Evolutionary conservation across 805 yeast species (phyloP), one percentile per base, ranked within the genome.

Genomic region (Wickerhamomyces hampshirensis): DNA sequence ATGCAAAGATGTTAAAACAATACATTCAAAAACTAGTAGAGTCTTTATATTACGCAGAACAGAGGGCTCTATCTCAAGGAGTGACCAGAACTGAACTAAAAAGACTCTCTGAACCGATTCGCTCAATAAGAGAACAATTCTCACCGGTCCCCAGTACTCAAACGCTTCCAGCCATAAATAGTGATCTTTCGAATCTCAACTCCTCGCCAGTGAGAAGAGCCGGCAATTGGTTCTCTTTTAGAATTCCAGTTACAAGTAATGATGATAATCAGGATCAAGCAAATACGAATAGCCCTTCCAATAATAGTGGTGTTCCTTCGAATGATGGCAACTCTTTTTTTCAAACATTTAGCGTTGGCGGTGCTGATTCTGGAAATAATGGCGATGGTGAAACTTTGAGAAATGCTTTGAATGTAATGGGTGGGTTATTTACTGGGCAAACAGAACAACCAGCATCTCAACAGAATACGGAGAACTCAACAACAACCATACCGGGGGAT

Each of bases 61-160:
- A 39, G 10, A 39, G 53, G 33, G 50, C 50, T 5, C 5, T 23
- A 5, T 37, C 48, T 1, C 49, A 42, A 29, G 51, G 53, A 3
- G 17, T 17, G 3, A 7, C 43, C 5, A 16, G 27, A 23, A 37
- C 30, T 1, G 48, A 42, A 13, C 12, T 42, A 9, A 18, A 37
- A 7, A 18, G 17, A 8, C 14, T 36, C 12, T 27, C 35, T 5
- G 24, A 24, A n/a, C 31, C 34, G 3, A 31, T 46, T 10, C 30
- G 31, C n/a, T 34, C 41, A 5, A 36, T 43, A 14, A 37, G 39
- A 29, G 33, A 17, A 23, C 26, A 34, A 17, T 39, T 21, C 18
- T 13, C 31, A 9, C 19, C 26, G 6, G 18, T 24, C 11, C 13
- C 42, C 27, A 24, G 32, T 23, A 5, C 34, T 5, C 5, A 15